These are phyloP conservation scores for Tetrapisispora pingtungensis DNA, from an alignment of 805 yeast species.

Conservation along the genomic window DNA sequence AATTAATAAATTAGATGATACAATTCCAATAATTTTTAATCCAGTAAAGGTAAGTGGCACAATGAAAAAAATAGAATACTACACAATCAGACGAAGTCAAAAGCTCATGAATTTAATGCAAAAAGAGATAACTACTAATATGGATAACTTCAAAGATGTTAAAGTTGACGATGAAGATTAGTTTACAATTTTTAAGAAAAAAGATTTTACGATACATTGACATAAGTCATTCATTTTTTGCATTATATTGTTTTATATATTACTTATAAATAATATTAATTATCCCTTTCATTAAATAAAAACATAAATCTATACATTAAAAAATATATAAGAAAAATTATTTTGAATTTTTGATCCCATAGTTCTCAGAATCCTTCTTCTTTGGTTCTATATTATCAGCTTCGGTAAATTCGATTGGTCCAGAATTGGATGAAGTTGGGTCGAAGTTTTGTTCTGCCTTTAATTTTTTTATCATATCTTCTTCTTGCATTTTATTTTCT, in stretches of 20 bases:
- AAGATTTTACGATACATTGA: no score
- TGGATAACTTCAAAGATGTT: conserved; percentile 10
- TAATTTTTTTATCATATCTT: not conserved
- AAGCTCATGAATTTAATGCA: conserved; percentile 13
- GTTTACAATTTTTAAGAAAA: no score
- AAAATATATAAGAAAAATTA: no score
- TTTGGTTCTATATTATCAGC: conserved; percentile 11
- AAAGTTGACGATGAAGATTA: conserved; percentile 9
- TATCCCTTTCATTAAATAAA: not conserved
- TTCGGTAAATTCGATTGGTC: conserved; percentile 41
- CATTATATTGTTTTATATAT: not conserved
- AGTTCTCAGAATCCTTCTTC: not conserved
- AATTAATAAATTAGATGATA: conserved; percentile 41
- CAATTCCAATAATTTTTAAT: conserved; percentile 41
- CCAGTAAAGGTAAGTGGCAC: conserved; percentile 76
- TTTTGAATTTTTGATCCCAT: not conserved
- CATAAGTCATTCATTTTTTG: not conserved
- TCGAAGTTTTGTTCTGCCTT: conserved; percentile 1
- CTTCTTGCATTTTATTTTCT: conserved; percentile 12
- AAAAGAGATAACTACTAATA: conserved; percentile 2
- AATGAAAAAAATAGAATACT: conserved; percentile 70
- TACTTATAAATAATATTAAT: no score
- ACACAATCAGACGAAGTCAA: conserved; percentile 41
- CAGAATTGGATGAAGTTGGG: conserved; percentile 14
- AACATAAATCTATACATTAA: no score